Base-by-base conservation (phyloP, 139 green algal genomes). In the Coelastrella sp. region DNA sequence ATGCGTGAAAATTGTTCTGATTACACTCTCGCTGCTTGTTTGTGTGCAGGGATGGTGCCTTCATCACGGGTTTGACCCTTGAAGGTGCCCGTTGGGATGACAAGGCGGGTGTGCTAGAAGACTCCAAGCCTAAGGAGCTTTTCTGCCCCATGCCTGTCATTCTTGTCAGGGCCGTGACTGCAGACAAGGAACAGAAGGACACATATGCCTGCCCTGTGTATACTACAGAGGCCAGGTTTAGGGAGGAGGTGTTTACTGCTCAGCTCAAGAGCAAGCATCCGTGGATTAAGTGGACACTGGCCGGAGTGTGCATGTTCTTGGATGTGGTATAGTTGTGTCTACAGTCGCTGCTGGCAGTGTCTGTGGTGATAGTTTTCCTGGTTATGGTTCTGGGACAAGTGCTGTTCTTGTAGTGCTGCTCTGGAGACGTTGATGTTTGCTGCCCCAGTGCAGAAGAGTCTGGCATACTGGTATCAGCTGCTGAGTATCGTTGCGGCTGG, bases 21-120 rank as follows among this genome's bases (percentile, higher is more conserved):
- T n/a, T n/a, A n/a, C n/a, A n/a, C n/a, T n/a, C n/a, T n/a, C n/a
- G n/a, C n/a, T n/a, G n/a, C n/a, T 77, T 22, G 71, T 71, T 6
- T 32, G 19, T 3, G 32, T 87, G 54, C 73, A 91, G 95, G 10
- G 97, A 99, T 65, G 97, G 97, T 57, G 97, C 97, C 16, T 99
- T 96, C 87, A 94, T 99, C 68, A 95, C 97, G 87, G 97, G 97
- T 11, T 91, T 99, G 75, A 96, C 95, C 5, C 95, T 99, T 64
- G 97, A 99, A 94, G 97, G 97, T n/a, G 96, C 95, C 23, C 92
- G 97, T 20, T 99, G 97, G 97, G 97, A 99, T 87, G 97, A 98
- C 79, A 98, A 98, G 93, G 83, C 83, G 11, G 97, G 97, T 23
- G 85, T 90, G 81, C 94, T 99, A 80, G 97, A 98, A 3, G 97